phyloP scores from a whole-genome alignment of 2,329 filamentous ascomycete genomes.

The Talaromyces sp. region DNA sequence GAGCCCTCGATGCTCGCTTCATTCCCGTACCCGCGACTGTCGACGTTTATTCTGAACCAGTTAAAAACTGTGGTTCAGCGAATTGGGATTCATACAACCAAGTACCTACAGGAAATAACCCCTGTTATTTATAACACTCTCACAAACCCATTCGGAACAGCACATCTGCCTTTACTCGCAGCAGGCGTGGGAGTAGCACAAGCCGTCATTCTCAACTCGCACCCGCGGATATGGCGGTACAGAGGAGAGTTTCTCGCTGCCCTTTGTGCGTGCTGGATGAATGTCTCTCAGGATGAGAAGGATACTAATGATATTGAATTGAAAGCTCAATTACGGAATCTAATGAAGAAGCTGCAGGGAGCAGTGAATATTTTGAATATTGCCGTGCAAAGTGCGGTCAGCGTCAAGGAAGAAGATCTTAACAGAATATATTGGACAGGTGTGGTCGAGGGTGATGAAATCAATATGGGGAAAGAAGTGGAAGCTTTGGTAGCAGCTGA shows the following conservation, averaged over 20 bases:
- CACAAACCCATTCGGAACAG: slow-evolving; percentile 60
- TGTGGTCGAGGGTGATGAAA: slow-evolving; percentile 16
- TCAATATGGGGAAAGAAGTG: slow-evolving; percentile 29
- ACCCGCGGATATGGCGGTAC: slow-evolving; percentile 62
- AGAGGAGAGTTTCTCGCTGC: slow-evolving; percentile 59
- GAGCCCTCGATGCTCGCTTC: slow-evolving; percentile 38
- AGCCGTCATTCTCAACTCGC: slow-evolving; percentile 56
- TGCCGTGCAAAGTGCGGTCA: slow-evolving; percentile 14
- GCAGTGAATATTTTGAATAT: slow-evolving; percentile 24
- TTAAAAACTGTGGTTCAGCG: slow-evolving; percentile 22
- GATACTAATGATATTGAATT: slow-evolving; percentile 8
- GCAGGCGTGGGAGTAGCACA: slow-evolving; percentile 51
- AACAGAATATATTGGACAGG: slow-evolving; percentile 18
- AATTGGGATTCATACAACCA: slow-evolving; percentile 32
- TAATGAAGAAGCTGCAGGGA: slow-evolving; percentile 12
- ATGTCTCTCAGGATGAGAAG: slow-evolving; percentile 37
- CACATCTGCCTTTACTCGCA: slow-evolving; percentile 49
- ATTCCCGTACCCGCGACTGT: slow-evolving; percentile 42
- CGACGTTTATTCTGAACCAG: slow-evolving; percentile 36
- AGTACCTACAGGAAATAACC: slow-evolving; percentile 55
- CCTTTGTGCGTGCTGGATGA: slow-evolving; percentile 58
- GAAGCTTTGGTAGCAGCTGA: slow-evolving; percentile 31
- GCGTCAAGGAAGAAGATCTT: background rate
- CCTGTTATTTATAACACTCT: slow-evolving; percentile 61
- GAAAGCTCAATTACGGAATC: slow-evolving; percentile 19